Base-by-base conservation (phyloP, 768 basidiomycete genomes). In the Lentinula sp. region DNA sequence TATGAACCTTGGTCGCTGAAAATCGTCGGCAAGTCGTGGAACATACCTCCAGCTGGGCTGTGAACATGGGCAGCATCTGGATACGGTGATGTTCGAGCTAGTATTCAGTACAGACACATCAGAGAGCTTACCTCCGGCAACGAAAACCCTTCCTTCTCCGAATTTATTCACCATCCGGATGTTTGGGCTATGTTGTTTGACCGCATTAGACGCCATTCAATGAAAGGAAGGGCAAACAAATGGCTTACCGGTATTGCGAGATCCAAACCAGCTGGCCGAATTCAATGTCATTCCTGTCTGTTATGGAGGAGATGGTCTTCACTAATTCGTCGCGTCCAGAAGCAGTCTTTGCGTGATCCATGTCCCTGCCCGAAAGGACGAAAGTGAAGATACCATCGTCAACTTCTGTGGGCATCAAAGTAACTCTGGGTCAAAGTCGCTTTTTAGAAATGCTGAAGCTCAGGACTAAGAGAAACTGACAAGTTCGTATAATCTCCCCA, bases 41-140 rank as follows among this genome's bases (percentile, higher is more conserved):
- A 28, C 16, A 7, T 67, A 9, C 66, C 71, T 31, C 70, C 69
- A 65, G 73, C 68, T 5, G 75, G 76, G 45, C 71, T 71, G 58
- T 79, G 77, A 13, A 71, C 64, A 62, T 82, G 82, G 8, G 76
- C 78, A 8, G 74, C 74, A 63, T 81, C 80, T 81, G 40, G 16
- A 10, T 40, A 6, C 13, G 9, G n/a, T n/a, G n/a, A n/a, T n/a
- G 1, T 21, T 28, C 9, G 8, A 28, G 10, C 7, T 23, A 31
- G 15, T 11, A 16, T 31, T 10, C 9, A 31, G 37, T 1, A 37
- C 46, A n/a, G 49, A 16, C n/a, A n/a, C n/a, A n/a, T n/a, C n/a
- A n/a, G n/a, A n/a, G n/a, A 11, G 37, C 63, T 59, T 59, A 77
- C 80, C 81, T 58, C 81, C 82, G 40, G 67, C 73, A 34, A 82